A percentile compares a stretch with the other conserved stretches of the same genome.
Conservation (phyloP, 768 basidiomycete genomes). For the Clavulina sp. region DNA sequence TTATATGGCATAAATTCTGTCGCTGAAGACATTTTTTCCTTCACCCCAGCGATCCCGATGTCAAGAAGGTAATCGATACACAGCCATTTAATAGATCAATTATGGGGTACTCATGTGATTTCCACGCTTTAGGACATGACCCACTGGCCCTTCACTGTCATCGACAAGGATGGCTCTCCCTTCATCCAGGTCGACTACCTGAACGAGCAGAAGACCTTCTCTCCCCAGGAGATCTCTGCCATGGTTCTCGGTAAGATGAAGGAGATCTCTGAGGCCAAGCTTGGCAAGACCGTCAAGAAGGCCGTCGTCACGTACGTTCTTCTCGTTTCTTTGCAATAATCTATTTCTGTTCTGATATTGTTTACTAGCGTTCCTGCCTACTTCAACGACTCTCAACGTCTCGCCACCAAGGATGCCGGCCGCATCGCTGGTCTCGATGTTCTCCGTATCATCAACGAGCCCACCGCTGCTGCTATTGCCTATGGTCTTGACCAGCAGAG, state of each 20-base stretch:
- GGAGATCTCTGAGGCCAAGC: constrained; percentile 98
- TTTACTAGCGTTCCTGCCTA: constrained; percentile 69
- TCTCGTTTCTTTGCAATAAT: constrained; percentile 13
- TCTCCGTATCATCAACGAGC: constrained; percentile 99
- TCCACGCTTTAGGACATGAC: constrained; percentile 68
- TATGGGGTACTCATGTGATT: constrained; percentile 19
- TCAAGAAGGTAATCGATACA: constrained; percentile 50
- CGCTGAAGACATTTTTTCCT: not conserved
- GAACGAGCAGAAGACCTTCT: constrained; percentile 87
- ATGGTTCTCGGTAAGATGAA: constrained; percentile 99
- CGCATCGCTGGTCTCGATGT: constrained; percentile 96
- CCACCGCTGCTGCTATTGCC: constrained; percentile 97
- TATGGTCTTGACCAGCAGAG: constrained; percentile 90
- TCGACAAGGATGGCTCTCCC: constrained; percentile 94
- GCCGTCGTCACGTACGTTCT: constrained; percentile 82
- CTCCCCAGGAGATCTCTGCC: constrained; percentile 97
- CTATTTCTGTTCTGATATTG: constrained; percentile 2
- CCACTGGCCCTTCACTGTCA: constrained; percentile 96
- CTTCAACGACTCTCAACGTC: constrained; percentile 99
- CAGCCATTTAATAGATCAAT: not conserved
- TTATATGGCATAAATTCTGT: no score
- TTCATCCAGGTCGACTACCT: constrained; percentile 94
- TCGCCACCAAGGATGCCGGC: constrained; percentile 98
- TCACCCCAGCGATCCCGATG: constrained; percentile 63
- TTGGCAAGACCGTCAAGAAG: constrained; percentile 96